phyloP scores from a whole-genome alignment of 1,284 basidiomycete genomes.

The Paramarasmius palmivorus region DNA sequence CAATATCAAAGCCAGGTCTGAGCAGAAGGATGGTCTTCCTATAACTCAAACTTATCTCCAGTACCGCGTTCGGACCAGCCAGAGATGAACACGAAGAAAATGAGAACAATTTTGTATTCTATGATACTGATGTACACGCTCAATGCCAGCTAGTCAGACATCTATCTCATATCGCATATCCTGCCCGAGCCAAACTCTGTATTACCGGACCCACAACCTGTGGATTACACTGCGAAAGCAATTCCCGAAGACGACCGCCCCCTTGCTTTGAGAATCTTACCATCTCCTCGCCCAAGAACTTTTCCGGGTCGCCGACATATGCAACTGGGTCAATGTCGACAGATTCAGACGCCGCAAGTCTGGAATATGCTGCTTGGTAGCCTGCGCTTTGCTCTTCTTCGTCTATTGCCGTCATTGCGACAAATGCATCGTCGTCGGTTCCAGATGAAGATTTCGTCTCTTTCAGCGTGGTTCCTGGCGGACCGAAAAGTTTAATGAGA shows the following conservation, averaged over 20 bases:
- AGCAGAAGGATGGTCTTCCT: no score
- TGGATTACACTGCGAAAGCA: conserved; percentile 38
- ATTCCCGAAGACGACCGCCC: conserved; percentile 32
- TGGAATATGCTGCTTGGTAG: conserved; percentile 93
- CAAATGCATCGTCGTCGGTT: conserved; percentile 58
- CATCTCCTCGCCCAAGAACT: conserved; percentile 51
- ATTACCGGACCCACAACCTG: conserved; percentile 42
- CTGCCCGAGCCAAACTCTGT: conserved; percentile 38
- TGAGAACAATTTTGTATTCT: no score
- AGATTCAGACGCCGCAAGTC: conserved; percentile 79
- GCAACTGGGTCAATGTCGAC: conserved; percentile 57
- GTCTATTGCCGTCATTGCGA: conserved; percentile 78
- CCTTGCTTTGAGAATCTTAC: conserved; percentile 25
- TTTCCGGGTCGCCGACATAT: conserved; percentile 57
- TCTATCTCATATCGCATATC: conserved; percentile 33
- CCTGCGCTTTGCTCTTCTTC: conserved; percentile 87
- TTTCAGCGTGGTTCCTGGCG: conserved; percentile 57
- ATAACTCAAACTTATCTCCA: no score
- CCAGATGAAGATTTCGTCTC: conserved; percentile 28
- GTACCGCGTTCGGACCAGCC: no score
- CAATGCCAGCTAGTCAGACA: no score
- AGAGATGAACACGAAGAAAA: no score
- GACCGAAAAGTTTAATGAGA: conserved; percentile 76
- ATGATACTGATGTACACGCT: no score
- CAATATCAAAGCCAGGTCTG: no score